Percentiles rank a stretch among this genome's conserved stretches.
phyloP scores from a whole-genome alignment of 768 basidiomycete species.

The Collybia sordida region DNA sequence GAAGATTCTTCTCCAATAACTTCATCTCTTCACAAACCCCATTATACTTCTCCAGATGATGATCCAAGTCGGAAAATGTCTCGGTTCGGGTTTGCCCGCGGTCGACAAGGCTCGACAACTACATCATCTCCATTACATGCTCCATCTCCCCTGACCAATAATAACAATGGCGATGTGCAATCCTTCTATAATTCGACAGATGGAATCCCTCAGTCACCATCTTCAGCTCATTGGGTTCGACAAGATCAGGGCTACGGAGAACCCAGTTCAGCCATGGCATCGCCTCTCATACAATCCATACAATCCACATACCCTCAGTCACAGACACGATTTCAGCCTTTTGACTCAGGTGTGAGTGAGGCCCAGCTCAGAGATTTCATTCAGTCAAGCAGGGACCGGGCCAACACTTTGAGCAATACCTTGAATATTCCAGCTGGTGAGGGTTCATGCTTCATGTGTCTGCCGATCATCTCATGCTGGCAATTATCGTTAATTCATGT shows the following conservation, averaged over 20 bases:
- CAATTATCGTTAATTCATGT: background rate
- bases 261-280: slow-evolving; percentile 29
- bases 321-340: slow-evolving; percentile 53
- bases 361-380: slow-evolving; percentile 78
- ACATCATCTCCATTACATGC: slow-evolving; percentile 60
- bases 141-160: slow-evolving; percentile 52
- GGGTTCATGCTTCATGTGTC: slow-evolving; percentile 19
- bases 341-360: slow-evolving; percentile 61
- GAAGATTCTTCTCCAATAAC: slow-evolving; percentile 45
- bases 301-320: slow-evolving; percentile 35
- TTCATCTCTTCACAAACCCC: slow-evolving; percentile 28
- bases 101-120: slow-evolving; percentile 57
- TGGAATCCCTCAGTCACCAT: slow-evolving; percentile 33
- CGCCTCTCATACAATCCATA: slow-evolving; percentile 48
- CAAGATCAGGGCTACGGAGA: slow-evolving; percentile 43
- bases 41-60: slow-evolving; percentile 48
- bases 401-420: slow-evolving; percentile 21
- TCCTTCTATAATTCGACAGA: slow-evolving; percentile 42
- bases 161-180: slow-evolving; percentile 43
- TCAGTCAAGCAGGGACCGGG: slow-evolving; percentile 64
- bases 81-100: slow-evolving; percentile 79
- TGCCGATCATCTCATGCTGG: background rate
- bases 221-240: slow-evolving; percentile 38
- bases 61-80: slow-evolving; percentile 69
- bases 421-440: slow-evolving; percentile 12